Percentiles rank a stretch among this genome's conserved stretches.
Evolutionary conservation across 2,329 filamentous ascomycete species (phyloP).

Genomic region (Phialocephala subalpina): DNA sequence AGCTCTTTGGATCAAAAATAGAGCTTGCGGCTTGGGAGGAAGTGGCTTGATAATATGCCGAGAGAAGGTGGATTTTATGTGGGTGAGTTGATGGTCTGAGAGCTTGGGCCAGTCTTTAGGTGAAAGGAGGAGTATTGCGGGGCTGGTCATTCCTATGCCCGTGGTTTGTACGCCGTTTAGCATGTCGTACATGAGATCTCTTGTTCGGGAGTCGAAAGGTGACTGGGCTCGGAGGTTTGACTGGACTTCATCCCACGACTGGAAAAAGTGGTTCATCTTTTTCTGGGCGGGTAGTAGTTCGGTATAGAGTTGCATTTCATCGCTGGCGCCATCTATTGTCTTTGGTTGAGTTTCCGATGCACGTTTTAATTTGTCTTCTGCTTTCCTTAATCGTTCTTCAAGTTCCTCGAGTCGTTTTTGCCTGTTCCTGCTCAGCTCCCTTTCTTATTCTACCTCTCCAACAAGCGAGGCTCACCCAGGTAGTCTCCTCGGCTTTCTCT

Average conservation of each 20-base stretch:
- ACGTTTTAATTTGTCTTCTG: constrained; percentile 32
- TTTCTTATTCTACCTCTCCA: not conserved
- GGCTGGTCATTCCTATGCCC: not conserved
- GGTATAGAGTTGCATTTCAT: not conserved
- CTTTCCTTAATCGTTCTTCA: constrained; percentile 31
- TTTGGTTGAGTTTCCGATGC: not conserved
- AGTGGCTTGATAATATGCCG: constrained; percentile 25
- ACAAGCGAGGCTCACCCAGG: constrained; percentile 33
- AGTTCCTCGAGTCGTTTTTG: constrained; percentile 32
- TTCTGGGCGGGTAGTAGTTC: not conserved
- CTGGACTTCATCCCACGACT: not conserved
- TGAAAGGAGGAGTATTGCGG: not conserved
- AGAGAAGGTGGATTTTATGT: constrained; percentile 13
- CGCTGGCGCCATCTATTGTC: not conserved
- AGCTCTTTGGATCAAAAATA: constrained; percentile 26
- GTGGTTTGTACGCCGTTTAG: not conserved
- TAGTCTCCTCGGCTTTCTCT: constrained; percentile 35
- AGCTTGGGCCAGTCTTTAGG: constrained; percentile 13
- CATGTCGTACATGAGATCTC: not conserved
- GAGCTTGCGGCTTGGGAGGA: constrained; percentile 24
- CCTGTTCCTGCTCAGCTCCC: constrained; percentile 20
- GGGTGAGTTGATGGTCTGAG: not conserved
- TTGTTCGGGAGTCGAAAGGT: not conserved
- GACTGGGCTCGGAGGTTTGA: not conserved
- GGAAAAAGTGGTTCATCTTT: not conserved